phyloP scores from a whole-genome alignment of 2,329 filamentous ascomycete genomes.

The Capronia coronata region DNA sequence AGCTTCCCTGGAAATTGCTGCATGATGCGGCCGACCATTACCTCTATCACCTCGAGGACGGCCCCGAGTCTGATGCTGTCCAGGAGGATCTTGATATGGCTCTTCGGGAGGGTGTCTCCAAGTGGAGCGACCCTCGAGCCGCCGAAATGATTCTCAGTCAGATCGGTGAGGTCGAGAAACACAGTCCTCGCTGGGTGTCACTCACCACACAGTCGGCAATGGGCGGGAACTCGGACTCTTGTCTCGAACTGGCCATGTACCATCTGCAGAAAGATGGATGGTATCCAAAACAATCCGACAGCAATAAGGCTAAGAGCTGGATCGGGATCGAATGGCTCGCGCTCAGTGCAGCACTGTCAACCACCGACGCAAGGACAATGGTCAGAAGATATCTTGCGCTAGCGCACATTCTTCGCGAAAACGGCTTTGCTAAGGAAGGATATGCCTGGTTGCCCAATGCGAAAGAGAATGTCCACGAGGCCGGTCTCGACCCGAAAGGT shows the following conservation, averaged over 20 bases:
- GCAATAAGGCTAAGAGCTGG: slow-evolving; percentile 3
- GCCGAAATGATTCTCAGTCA: slow-evolving; percentile 9
- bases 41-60: slow-evolving; percentile 8
- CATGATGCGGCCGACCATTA: slow-evolving; percentile 12
- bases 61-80: slow-evolving; percentile 6
- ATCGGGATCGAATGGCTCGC: slow-evolving; percentile 20
- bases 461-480: slow-evolving; percentile 5
- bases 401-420: slow-evolving; percentile 14
- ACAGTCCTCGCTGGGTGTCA: slow-evolving; percentile 16
- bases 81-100: slow-evolving; percentile 13
- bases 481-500: slow-evolving; percentile 6
- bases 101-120: slow-evolving; percentile 12
- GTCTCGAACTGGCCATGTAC: slow-evolving; percentile 17
- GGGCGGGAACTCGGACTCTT: slow-evolving; percentile 10
- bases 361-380: slow-evolving; percentile 6
- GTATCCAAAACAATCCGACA: slow-evolving; percentile 4
- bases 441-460: slow-evolving; percentile 8
- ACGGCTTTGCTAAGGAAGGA: slow-evolving; percentile 8
- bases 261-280: slow-evolving; percentile 22
- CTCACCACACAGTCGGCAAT: slow-evolving; percentile 17
- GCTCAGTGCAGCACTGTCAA: slow-evolving; percentile 14
- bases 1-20: slow-evolving; percentile 15
- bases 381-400: slow-evolving; percentile 8
- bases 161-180: slow-evolving; percentile 4
- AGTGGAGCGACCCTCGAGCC: slow-evolving; percentile 16